Evolutionary conservation across 2,329 filamentous ascomycete genomes (phyloP), one percentile per base, ranked within the genome.

Genomic region (Ciborinia camelliae): DNA sequence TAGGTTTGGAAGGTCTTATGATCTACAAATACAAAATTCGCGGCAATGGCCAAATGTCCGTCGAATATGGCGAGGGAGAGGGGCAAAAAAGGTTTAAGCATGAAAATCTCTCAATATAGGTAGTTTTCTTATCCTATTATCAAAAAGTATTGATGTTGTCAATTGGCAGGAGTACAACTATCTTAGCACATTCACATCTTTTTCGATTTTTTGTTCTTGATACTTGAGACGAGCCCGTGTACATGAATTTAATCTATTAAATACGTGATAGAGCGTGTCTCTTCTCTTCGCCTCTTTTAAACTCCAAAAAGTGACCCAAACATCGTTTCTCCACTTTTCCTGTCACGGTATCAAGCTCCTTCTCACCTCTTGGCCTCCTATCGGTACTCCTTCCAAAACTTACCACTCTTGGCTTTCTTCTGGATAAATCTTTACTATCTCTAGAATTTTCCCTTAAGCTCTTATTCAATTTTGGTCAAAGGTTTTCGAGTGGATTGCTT

Each of bases 1-100:
- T 99, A 7, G 95, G 95, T 1, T 80, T 99, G 61, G 95, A 98
- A 74, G 95, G 95, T 0, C 78, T 99, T 76, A 97, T 92, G 75
- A 98, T 98, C 68, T 97, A 99, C 80, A 97, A 97, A 81, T 99
- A 97, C 81, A 86, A 95, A 77, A 83, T 99, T 68, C 82, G 90
- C 45, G 95, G 94, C 0, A 81, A 85, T 66, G 95, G 93, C 12
- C 95, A 99, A 70, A 82, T 88, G n/a, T 91, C 91, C 28, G 84
- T 84, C 0, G 86, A 86, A 63, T 98, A 97, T 68, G 86, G 86
- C 14, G 84, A 85, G 64, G 85, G 84, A 2, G 81, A 85, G 66
- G 84, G 84, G 23, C 81, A 86, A 79, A 83, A 79, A 73, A 75
- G 75, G 6, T 89, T 82, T 75, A 82, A 85, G 77, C 86, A 89